Conservation (phyloP, 2,329 filamentous ascomycete species). For the Escovopsis sp. region DNA sequence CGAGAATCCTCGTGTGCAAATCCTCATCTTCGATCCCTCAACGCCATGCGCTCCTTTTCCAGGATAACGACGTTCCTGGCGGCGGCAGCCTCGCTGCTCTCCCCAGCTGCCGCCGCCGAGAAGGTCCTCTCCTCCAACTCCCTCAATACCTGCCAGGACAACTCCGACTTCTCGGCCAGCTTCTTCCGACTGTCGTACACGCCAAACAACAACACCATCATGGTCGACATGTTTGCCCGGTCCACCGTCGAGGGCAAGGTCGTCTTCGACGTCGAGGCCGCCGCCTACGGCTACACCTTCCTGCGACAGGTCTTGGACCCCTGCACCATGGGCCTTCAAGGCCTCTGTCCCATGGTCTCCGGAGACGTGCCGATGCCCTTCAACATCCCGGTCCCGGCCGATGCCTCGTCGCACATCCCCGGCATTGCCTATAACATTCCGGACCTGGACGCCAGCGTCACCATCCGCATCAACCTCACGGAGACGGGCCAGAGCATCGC, state of each 20-base stretch:
- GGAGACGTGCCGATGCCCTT: conserved; percentile 64
- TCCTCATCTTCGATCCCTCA: neutral
- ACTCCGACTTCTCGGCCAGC: conserved; percentile 68
- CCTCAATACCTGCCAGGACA: conserved; percentile 62
- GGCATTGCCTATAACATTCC: conserved; percentile 77
- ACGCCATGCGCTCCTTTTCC: conserved; percentile 2
- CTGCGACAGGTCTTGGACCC: conserved; percentile 53
- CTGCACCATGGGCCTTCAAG: conserved; percentile 51
- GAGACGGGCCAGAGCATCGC: conserved; percentile 49
- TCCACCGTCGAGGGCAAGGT: conserved; percentile 52
- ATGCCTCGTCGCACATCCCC: conserved; percentile 51
- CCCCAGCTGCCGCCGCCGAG: conserved; percentile 35
- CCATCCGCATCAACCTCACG: conserved; percentile 62
- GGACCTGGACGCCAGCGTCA: conserved; percentile 75
- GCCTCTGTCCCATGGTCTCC: conserved; percentile 80
- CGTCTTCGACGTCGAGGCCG: conserved; percentile 45
- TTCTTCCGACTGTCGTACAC: conserved; percentile 69
- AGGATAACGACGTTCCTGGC: conserved; percentile 9
- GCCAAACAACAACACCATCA: conserved; percentile 51
- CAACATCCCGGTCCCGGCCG: conserved; percentile 42
- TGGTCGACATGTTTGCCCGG: conserved; percentile 59
- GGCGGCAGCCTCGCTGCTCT: conserved; percentile 20
- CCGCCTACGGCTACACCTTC: conserved; percentile 44
- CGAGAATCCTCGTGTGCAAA: neutral
- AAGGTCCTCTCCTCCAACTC: conserved; percentile 61